Conservation (phyloP, 345 rosid species). For the Erodium maritimum region DNA sequence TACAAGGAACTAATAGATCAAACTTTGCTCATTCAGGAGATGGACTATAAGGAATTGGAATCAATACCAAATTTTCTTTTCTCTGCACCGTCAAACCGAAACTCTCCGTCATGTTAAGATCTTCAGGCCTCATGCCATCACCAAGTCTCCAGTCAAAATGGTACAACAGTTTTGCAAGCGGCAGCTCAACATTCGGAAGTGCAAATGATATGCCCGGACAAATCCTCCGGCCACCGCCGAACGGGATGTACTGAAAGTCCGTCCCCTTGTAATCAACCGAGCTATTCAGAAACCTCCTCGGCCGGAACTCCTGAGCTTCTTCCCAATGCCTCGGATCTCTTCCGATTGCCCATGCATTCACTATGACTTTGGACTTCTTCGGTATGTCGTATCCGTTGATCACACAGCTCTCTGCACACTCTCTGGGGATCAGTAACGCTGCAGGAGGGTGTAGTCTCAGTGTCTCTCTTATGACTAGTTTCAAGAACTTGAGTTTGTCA, state of each 20-base stretch:
- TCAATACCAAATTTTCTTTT: constrained; percentile 2
- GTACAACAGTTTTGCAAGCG: constrained; percentile 20
- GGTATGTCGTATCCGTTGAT: constrained; percentile 18
- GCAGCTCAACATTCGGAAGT: constrained; percentile 7
- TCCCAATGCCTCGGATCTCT: constrained; percentile 24
- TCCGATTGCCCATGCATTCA: constrained; percentile 24
- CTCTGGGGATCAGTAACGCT: constrained; percentile 18
- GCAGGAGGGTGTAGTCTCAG: constrained; percentile 11
- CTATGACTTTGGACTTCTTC: constrained; percentile 12
- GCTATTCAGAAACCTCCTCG: constrained; percentile 13
- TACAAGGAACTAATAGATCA: too few relatives aligned
- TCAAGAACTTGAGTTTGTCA: constrained; percentile 5
- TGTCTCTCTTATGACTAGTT: constrained; percentile 7
- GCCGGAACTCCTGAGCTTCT: constrained; percentile 19
- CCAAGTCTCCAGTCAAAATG: constrained; percentile 39
- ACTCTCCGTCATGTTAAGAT: constrained; percentile 6
- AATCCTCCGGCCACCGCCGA: constrained; percentile 22
- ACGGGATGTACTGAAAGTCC: constrained; percentile 15
- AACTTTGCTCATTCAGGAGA: too few relatives aligned
- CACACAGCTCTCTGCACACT: constrained; percentile 8
- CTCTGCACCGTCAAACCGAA: constrained; percentile 1
- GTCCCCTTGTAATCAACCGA: constrained; percentile 13
- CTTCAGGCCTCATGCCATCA: constrained; percentile 6
- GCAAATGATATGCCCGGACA: constrained; percentile 20
- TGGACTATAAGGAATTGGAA: not conserved